Evolutionary conservation across 2,329 filamentous ascomycete species (phyloP).

Genomic region (Penicillium italicum): DNA sequence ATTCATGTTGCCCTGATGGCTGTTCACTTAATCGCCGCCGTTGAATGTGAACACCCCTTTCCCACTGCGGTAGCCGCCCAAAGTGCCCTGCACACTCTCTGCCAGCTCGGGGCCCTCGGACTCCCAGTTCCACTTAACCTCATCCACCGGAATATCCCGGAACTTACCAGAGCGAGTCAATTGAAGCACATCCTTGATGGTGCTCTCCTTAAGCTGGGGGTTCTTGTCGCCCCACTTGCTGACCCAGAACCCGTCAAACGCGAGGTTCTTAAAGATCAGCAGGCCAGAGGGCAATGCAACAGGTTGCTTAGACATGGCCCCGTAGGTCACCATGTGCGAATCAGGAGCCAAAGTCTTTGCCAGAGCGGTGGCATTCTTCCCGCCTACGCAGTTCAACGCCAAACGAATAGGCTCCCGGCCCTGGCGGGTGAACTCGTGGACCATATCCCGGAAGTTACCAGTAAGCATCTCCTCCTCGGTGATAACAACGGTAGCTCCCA

Average conservation of each 20-base stretch:
- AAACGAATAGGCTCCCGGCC: conserved; percentile 70
- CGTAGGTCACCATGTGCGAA: conserved; percentile 84
- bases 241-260: conserved; percentile 92
- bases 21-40: conserved; percentile 32
- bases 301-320: conserved; percentile 89
- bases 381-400: conserved; percentile 90
- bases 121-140: conserved; percentile 78
- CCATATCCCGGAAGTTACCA: conserved; percentile 46
- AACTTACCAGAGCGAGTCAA: conserved; percentile 74
- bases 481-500: conserved; percentile 63
- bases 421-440: conserved; percentile 66
- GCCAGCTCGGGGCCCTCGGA: conserved; percentile 67
- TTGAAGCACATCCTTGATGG: conserved; percentile 78
- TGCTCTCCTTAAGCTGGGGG: conserved; percentile 68
- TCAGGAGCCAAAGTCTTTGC: conserved; percentile 68
- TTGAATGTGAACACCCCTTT: conserved; percentile 89
- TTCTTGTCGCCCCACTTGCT: conserved; percentile 80
- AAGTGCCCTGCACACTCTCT: conserved; percentile 73
- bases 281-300: conserved; percentile 75
- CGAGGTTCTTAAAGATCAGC: conserved; percentile 89
- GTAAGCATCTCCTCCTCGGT: conserved; percentile 57
- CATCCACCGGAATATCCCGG: conserved; percentile 74
- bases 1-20: neutral
- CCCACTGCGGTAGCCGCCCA: conserved; percentile 78
- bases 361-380: conserved; percentile 74